phyloP scores from a whole-genome alignment of 1,284 basidiomycete species.

The Tylopilus sp. region DNA sequence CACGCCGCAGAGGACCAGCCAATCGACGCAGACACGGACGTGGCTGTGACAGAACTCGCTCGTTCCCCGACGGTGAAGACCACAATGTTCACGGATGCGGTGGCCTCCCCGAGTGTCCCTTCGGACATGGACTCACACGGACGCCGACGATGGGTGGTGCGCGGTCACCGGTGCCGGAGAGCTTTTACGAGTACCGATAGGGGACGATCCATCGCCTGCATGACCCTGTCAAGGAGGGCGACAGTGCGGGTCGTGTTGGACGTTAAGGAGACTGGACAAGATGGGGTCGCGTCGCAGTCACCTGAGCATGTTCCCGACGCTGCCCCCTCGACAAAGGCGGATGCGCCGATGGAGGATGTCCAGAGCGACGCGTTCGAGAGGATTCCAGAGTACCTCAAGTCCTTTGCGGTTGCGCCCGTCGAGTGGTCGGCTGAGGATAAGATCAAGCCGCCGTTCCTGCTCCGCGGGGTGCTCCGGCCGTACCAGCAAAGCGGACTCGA shows the following conservation, averaged over 20 bases:
- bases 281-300: not conserved
- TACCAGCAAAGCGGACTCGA: constrained; percentile 97
- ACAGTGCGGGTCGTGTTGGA: not conserved
- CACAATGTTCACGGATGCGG: constrained; percentile 26
- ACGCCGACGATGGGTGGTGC: constrained; percentile 39
- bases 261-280: not conserved
- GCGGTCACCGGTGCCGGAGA: constrained; percentile 38
- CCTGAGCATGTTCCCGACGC: not conserved
- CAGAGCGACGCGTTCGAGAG: constrained; percentile 26
- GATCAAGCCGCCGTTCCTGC: constrained; percentile 81
- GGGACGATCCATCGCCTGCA: constrained; percentile 42
- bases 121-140: constrained; percentile 44
- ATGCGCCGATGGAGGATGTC: constrained; percentile 25
- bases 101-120: constrained; percentile 33
- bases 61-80: not conserved
- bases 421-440: constrained; percentile 69
- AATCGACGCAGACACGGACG: constrained; percentile 12
- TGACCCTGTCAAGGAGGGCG: constrained; percentile 29
- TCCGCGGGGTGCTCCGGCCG: constrained; percentile 90
- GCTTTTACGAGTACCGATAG: constrained; percentile 40
- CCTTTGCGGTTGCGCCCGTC: constrained; percentile 75
- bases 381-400: constrained; percentile 71
- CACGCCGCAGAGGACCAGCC: constrained; percentile 13
- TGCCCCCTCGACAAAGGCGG: constrained; percentile 1
- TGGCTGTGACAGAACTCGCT: constrained; percentile 2